A percentile compares a stretch with the other conserved stretches of the same genome.
These are phyloP conservation scores for Candida gorgasii DNA, from an alignment of 805 yeast genomes.

Conservation along the genomic window DNA sequence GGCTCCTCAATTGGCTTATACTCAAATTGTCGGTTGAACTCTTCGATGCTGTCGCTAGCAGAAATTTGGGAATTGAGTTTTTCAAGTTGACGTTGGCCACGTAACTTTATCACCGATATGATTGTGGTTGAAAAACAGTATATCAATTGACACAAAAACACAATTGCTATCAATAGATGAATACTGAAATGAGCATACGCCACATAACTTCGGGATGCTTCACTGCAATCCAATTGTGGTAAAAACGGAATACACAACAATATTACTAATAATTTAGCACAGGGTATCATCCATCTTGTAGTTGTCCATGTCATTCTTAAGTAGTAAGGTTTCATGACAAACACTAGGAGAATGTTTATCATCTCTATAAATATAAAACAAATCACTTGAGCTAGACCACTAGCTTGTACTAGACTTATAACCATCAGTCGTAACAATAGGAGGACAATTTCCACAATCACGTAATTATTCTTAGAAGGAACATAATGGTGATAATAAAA, in stretches of 20 bases:
- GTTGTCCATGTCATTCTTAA: constrained; percentile 28
- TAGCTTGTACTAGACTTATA: constrained; percentile 44
- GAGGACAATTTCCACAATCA: constrained; percentile 35
- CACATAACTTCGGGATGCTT: constrained; percentile 39
- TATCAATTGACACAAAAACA: constrained; percentile 29
- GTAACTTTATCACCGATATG: constrained; percentile 18
- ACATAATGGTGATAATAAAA: constrained; percentile 43
- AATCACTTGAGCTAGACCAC: constrained; percentile 47
- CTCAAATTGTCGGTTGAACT: constrained; percentile 27
- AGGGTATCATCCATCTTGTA: constrained; percentile 33
- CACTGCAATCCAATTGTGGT: constrained; percentile 33
- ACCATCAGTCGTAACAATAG: constrained; percentile 38
- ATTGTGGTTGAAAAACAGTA: constrained; percentile 30
- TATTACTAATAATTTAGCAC: constrained; percentile 41
- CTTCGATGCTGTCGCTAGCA: constrained; percentile 17
- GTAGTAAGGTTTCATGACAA: constrained; percentile 29
- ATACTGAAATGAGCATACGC: constrained; percentile 45
- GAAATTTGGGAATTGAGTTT: not conserved
- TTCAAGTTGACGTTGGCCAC: not conserved
- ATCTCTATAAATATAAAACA: constrained; percentile 38
- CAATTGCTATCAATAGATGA: constrained; percentile 35
- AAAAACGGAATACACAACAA: constrained; percentile 47
- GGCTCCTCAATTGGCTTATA: constrained; percentile 22
- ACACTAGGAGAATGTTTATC: constrained; percentile 22
- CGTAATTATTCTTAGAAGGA: constrained; percentile 42